Evolutionary conservation across 257 asterid genomes (phyloP).

Genomic region (Capsicum rhomboideum): DNA sequence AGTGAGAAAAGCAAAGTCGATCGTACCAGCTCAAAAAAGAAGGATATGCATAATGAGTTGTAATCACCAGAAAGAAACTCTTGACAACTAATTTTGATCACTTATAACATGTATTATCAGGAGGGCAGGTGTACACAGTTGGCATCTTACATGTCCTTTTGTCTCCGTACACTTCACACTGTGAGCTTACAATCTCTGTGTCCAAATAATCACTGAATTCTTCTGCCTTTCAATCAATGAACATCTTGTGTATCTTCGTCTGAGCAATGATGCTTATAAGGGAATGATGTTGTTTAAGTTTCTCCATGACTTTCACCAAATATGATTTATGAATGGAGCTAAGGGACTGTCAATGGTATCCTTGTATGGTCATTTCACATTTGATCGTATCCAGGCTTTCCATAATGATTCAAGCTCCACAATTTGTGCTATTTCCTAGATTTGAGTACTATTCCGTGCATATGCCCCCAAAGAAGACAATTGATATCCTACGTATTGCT

Average conservation of each 20-base stretch:
- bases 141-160: background rate
- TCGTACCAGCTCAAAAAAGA: background rate
- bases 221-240: background rate
- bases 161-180: background rate
- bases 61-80: conserved; percentile 5
- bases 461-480: background rate
- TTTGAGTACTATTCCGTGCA: background rate
- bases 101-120: background rate
- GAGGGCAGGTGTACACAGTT: background rate
- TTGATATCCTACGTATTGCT: background rate
- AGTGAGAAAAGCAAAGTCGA: conserved; percentile 22
- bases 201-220: background rate
- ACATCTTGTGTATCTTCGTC: background rate
- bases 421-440: background rate
- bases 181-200: background rate
- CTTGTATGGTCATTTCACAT: background rate
- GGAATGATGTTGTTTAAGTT: background rate
- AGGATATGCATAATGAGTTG: conserved; percentile 39
- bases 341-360: background rate
- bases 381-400: background rate
- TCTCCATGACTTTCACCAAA: background rate
- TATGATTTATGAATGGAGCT: background rate
- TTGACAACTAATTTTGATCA: background rate
- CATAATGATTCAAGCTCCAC: too few species aligned
- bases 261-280: background rate